Evolutionary conservation across 331 rosid species (phyloP).

Genomic region (Pyrus hybrid): DNA sequence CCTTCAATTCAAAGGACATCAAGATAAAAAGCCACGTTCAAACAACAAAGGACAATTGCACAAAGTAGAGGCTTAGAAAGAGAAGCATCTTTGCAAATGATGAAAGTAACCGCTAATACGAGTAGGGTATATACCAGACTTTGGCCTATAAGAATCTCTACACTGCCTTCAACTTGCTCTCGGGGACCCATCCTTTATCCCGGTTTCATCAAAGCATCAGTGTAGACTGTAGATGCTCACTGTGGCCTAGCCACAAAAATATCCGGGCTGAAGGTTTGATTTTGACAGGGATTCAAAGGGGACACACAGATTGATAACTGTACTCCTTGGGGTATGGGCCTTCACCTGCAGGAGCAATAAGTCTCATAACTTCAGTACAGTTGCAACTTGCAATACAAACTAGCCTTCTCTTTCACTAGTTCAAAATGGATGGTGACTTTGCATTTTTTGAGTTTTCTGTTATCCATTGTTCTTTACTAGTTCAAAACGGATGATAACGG

Average conservation of each 20-base stretch:
- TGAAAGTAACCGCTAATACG: not conserved
- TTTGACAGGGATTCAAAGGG: not conserved
- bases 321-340: not conserved
- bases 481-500: too few relatives aligned
- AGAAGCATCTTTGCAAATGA: not conserved
- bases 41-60: not conserved
- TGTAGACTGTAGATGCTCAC: not conserved
- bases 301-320: not conserved
- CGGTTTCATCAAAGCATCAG: not conserved
- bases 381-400: constrained; percentile 1
- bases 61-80: not conserved
- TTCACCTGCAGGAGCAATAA: not conserved
- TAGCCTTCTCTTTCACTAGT: not conserved
- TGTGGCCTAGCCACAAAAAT: too few relatives aligned
- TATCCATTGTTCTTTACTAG: not conserved
- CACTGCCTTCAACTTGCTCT: not conserved
- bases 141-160: not conserved
- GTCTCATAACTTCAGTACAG: not conserved
- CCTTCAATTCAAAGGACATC: too few relatives aligned
- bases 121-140: not conserved
- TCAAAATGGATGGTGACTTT: not conserved
- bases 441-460: not conserved
- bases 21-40: not conserved
- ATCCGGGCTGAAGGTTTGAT: too few relatives aligned
- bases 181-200: not conserved